Evolutionary conservation across 2,329 filamentous ascomycete species (phyloP), one percentile per base, ranked within the genome.

Genomic region (Alternaria longipes): DNA sequence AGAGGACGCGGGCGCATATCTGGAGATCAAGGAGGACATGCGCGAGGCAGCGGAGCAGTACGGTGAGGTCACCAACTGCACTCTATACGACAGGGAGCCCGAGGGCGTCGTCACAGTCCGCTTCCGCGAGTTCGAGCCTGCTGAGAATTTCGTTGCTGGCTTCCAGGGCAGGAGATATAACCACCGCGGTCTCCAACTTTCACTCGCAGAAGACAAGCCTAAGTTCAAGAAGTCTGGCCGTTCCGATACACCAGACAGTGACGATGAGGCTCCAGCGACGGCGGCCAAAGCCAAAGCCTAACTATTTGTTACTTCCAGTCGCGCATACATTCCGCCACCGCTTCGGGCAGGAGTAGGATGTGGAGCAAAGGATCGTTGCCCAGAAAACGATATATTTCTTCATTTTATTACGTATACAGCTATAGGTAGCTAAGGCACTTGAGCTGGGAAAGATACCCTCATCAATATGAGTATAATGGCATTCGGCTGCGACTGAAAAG

Each of bases 11-110:
- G 89, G 89, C 0, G 91, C 91, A 1, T 86, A 96, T 61, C 83
- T 96, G 38, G 94, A 98, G 65, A 97, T 98, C 81, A 96, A 96
- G 76, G 91, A 97, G 77, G 95, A 99, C 75, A 92, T 98, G 57
- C 87, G 92, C 46, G 92, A 97, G 52, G 94, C 97, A 79, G 97
- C 93, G 77, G 85, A 87, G 59, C 96, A 96, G 80, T 83, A 95
- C 14, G 95, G 95, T 3, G 85, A 90, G 24, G 92, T 98, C 36
- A 97, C 93, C 32, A 97, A 96, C 74, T 92, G 98, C 41, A 89
- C 95, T 3, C 83, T 99, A 16, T 99, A 91, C 77, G 95, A 99
- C 77, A 84, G 90, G 65, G 96, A 99, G 79, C 81, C 87, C 4
- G 91, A 93, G 0, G 95, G 95, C 18, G 86, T 98, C 38, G 91